Base-by-base conservation (phyloP, 306 rosid species). In the Trifolium repens region DNA sequence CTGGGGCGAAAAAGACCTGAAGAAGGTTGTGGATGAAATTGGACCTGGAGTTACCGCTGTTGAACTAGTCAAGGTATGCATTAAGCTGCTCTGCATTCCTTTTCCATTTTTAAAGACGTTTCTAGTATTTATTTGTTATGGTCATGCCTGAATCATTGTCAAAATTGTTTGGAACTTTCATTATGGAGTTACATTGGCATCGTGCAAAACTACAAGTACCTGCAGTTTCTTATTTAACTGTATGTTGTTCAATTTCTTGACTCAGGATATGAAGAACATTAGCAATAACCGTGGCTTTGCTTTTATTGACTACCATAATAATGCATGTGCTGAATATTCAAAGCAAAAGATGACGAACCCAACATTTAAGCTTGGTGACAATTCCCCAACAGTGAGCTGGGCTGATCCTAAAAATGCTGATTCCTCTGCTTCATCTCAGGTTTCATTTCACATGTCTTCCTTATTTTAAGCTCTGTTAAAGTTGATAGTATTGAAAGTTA, bases 361-460 rank as follows among this genome's bases (percentile, higher is more conserved):
- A 58, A 79, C 85, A 78, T 94, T 94, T 86, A 94, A 89, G 91
- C 88, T 94, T 27, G 97, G 77, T 76, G 89, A 83, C 75, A 94
- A 94, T 82, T 86, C 96, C 71, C 98, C 98, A 66, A 94, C 96
- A 9, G 98, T 91, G 76, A 94, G 98, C 87, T 94, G 98, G 98
- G 98, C 98, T 69, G 97, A 94, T 78, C 98, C 97, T 14, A 91
- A 90, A 82, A 90, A 88, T 87, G 87, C 93, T 0, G 98, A 94
- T 82, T 88, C 97, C 37, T 91, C 98, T 84, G 88, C 98, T 61
- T 52, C 97, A 78, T 91, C 97, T 62, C 97, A 94, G 98, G 97
- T 94, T 60, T 76, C 47, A 37, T 59, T 67, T 66, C 71, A 37
- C 35, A 5, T 17, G 27, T 15, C 53, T 76, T 64, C 35, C 26